Conservation (phyloP, 257 asterid species). For the Leonotis leonurus region DNA sequence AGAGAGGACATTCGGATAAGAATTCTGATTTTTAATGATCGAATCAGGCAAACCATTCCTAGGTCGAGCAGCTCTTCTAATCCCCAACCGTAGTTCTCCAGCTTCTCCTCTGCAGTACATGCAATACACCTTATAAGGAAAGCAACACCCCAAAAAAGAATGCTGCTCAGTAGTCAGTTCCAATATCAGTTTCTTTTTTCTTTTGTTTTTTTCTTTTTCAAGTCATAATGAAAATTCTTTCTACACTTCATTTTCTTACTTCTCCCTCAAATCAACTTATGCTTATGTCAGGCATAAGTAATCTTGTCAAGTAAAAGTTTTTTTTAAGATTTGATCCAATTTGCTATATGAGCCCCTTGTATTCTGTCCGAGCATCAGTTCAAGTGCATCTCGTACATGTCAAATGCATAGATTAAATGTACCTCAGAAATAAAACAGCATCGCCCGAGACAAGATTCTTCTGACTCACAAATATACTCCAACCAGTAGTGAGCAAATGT, state of each 20-base stretch:
- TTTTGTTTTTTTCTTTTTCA: too few species aligned
- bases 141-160: not conserved
- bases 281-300: not conserved
- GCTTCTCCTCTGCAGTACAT: slow-evolving; percentile 63
- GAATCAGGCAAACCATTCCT: slow-evolving; percentile 87
- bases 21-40: slow-evolving; percentile 59
- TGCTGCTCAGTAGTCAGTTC: not conserved
- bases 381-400: not conserved
- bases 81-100: slow-evolving; percentile 81
- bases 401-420: not conserved
- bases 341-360: too few species aligned
- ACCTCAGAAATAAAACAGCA: slow-evolving; percentile 96
- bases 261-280: not conserved
- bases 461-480: slow-evolving; percentile 94
- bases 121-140: not conserved
- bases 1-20: slow-evolving; percentile 65
- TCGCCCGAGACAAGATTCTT: slow-evolving; percentile 85
- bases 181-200: not conserved
- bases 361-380: too few species aligned
- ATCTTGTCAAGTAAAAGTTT: too few species aligned
- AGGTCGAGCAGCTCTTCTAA: slow-evolving; percentile 91
- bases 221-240: not conserved
- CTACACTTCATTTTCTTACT: not conserved
- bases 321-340: too few species aligned
- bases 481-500: slow-evolving; percentile 96